Percentiles rank a stretch among this genome's conserved stretches.
Evolutionary conservation across 805 yeast species (phyloP).

Genomic region (Sugiyamaella lignohabitans): DNA sequence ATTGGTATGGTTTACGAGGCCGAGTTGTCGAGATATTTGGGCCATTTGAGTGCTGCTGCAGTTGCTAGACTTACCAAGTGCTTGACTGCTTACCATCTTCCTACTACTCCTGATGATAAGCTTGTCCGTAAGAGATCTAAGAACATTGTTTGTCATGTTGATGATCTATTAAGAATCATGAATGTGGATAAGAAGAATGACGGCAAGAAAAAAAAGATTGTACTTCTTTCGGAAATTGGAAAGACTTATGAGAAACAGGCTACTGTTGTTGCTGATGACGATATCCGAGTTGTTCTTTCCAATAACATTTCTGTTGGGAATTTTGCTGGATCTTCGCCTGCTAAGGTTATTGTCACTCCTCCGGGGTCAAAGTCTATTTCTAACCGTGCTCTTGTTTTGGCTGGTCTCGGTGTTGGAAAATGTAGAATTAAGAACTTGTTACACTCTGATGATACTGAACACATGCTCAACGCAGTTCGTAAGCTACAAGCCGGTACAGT

Average conservation of each 20-base stretch:
- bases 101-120: slow-evolving; percentile 69
- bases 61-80: slow-evolving; percentile 85
- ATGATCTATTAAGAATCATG: slow-evolving; percentile 72
- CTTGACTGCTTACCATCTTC: slow-evolving; percentile 78
- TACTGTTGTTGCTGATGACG: slow-evolving; percentile 73
- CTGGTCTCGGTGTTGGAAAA: slow-evolving; percentile 83
- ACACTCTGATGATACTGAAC: slow-evolving; percentile 94
- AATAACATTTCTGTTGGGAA: slow-evolving; percentile 64
- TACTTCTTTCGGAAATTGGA: slow-evolving; percentile 77
- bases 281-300: slow-evolving; percentile 72
- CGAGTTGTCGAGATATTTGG: slow-evolving; percentile 86
- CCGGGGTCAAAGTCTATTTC: slow-evolving; percentile 98
- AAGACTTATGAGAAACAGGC: slow-evolving; percentile 85
- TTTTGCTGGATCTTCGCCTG: slow-evolving; percentile 33
- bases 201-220: slow-evolving; percentile 84
- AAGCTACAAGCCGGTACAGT: slow-evolving; percentile 76
- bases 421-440: slow-evolving; percentile 78
- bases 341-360: slow-evolving; percentile 53
- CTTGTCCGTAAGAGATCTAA: slow-evolving; percentile 62
- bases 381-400: slow-evolving; percentile 86
- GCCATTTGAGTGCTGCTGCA: slow-evolving; percentile 83
- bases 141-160: slow-evolving; percentile 69
- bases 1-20: slow-evolving; percentile 93
- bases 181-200: slow-evolving; percentile 95
- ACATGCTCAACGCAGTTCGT: slow-evolving; percentile 83